Conservation (phyloP, 2,329 filamentous ascomycete genomes). For the Sporothrix pallida region DNA sequence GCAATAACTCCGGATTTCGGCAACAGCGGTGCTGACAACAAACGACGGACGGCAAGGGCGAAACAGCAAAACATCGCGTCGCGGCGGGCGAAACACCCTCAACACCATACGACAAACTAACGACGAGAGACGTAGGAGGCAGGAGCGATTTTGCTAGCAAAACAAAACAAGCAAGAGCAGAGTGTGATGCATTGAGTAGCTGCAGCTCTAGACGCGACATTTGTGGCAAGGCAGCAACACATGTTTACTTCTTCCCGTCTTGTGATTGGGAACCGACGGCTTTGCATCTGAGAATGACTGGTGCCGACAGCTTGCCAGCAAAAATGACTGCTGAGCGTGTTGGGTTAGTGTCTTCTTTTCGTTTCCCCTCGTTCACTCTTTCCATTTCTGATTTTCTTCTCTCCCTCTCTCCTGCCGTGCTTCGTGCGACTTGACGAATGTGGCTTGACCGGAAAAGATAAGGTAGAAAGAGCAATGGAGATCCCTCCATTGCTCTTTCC, state of each 20-base stretch:
- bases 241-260: conserved; percentile 24
- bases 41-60: not conserved
- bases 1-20: conserved; percentile 9
- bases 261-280: conserved; percentile 22
- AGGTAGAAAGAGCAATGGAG: not conserved
- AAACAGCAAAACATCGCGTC: not conserved
- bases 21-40: conserved; percentile 2
- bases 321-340: not conserved
- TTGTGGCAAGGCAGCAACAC: conserved; percentile 29
- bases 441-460: not conserved
- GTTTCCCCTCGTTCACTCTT: not conserved
- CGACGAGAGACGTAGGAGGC: not conserved
- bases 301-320: not conserved
- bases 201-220: conserved; percentile 9
- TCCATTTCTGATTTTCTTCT: not conserved
- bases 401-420: conserved; percentile 7
- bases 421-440: not conserved
- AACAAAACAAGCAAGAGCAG: not conserved
- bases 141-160: not conserved
- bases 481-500: not conserved
- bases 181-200: not conserved
- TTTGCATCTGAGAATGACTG: conserved; percentile 12
- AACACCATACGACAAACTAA: not conserved
- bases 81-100: not conserved
- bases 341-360: not conserved